Evolutionary conservation across 306 rosid genomes (phyloP).

Genomic region (Vigna trinervia): DNA sequence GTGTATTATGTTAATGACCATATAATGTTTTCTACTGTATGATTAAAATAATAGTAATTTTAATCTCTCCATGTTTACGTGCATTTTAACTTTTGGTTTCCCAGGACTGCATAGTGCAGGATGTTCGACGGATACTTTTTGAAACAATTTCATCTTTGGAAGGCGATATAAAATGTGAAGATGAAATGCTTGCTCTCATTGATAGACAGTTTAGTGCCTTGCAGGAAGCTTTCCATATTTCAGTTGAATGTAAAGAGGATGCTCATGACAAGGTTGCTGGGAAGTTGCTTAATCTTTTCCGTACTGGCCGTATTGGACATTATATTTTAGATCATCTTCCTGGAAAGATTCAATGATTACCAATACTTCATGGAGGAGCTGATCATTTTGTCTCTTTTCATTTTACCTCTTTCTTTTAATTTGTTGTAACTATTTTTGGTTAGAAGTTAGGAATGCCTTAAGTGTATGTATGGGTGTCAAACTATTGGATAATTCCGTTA

Average conservation of each 20-base stretch:
- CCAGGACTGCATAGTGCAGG: conserved; percentile 71
- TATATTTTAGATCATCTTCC: conserved; percentile 68
- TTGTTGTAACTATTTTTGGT: no score
- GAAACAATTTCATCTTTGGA: conserved; percentile 61
- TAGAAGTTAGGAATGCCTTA: no score
- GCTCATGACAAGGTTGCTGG: conserved; percentile 59
- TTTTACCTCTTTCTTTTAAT: no score
- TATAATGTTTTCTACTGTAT: not conserved
- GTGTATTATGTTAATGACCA: not conserved
- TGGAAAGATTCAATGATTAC: not conserved
- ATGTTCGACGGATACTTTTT: conserved; percentile 63
- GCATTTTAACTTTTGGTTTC: conserved; percentile 7
- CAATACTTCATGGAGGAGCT: no score
- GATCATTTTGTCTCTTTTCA: no score
- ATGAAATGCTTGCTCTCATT: conserved; percentile 56
- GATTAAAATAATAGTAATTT: not conserved
- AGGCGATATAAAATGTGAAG: conserved; percentile 55
- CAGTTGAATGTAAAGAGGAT: conserved; percentile 47
- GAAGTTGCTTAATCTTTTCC: conserved; percentile 78
- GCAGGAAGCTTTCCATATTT: conserved; percentile 60
- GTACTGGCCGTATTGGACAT: conserved; percentile 82
- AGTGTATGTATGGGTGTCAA: no score
- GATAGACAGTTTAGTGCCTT: conserved; percentile 57
- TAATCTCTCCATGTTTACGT: not conserved
- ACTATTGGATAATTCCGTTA: no score